phyloP scores from a whole-genome alignment of 2,329 filamentous ascomycete species.

The Cladophialophora psammophila region DNA sequence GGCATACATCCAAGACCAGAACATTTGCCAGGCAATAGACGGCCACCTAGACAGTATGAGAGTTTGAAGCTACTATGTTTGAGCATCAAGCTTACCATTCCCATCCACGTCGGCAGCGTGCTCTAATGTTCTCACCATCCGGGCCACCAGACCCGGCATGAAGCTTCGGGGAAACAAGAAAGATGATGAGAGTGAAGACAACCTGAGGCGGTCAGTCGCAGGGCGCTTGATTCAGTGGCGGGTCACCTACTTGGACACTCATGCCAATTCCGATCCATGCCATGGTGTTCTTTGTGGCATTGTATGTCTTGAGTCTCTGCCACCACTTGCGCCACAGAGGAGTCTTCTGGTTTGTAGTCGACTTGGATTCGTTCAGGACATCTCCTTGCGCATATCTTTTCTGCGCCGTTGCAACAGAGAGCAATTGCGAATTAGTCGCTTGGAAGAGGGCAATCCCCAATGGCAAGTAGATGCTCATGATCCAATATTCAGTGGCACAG shows the following conservation, averaged over 20 bases:
- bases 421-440: constrained; percentile 67
- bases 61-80: constrained; percentile 12
- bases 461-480: constrained; percentile 71
- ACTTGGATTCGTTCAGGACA: constrained; percentile 8
- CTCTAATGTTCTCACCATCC: constrained; percentile 55
- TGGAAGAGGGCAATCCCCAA: constrained; percentile 72
- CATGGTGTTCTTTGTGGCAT: constrained; percentile 60
- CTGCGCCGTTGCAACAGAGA: constrained; percentile 65
- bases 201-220: constrained; percentile 53
- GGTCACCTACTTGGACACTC: constrained; percentile 59
- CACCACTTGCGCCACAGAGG: constrained; percentile 44
- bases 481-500: constrained; percentile 67
- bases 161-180: constrained; percentile 70
- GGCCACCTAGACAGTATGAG: constrained; percentile 57
- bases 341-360: constrained; percentile 36
- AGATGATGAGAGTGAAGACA: constrained; percentile 66
- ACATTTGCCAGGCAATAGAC: constrained; percentile 69
- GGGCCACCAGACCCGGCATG: constrained; percentile 58
- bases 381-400: constrained; percentile 40
- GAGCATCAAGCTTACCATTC: constrained; percentile 63
- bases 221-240: neutral
- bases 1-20: constrained; percentile 69
- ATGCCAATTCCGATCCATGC: constrained; percentile 63
- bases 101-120: constrained; percentile 61
- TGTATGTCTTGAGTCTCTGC: constrained; percentile 51